Conservation (phyloP, 768 basidiomycete genomes). For the Psilocybe cubensis region DNA sequence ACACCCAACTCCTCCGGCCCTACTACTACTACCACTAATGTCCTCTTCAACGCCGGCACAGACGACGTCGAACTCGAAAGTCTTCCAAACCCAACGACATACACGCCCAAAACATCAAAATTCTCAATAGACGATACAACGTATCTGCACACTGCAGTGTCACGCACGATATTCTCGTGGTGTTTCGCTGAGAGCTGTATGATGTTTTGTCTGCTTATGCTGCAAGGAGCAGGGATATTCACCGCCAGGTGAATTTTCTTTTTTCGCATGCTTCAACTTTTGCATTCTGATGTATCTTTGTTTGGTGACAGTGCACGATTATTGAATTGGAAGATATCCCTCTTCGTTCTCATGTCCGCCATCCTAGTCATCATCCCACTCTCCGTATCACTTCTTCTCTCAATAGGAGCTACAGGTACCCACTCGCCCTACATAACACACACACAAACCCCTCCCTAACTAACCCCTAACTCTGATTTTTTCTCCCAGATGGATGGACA, state of each 20-base stretch:
- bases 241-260: constrained; percentile 57
- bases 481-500: constrained; percentile 6
- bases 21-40: no score
- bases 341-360: constrained; percentile 58
- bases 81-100: constrained; percentile 41
- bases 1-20: constrained; percentile 17
- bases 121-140: constrained; percentile 19
- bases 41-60: constrained; percentile 5
- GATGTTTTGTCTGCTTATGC: constrained; percentile 72
- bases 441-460: neutral
- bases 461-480: neutral
- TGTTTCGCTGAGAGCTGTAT: constrained; percentile 78
- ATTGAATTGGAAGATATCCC: constrained; percentile 70
- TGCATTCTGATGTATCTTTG: neutral
- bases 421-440: neutral
- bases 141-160: constrained; percentile 54
- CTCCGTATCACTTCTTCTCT: constrained; percentile 61
- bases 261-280: constrained; percentile 5
- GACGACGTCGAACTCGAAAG: constrained; percentile 39
- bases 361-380: constrained; percentile 73
- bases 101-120: constrained; percentile 26
- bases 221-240: constrained; percentile 65
- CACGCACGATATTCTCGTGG: constrained; percentile 64
- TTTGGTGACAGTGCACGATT: constrained; percentile 53
- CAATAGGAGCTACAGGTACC: constrained; percentile 37